Percentiles rank a stretch among this genome's conserved stretches.
phyloP scores from a whole-genome alignment of 2,329 filamentous ascomycete genomes.

The Botryosphaeria dothidea region DNA sequence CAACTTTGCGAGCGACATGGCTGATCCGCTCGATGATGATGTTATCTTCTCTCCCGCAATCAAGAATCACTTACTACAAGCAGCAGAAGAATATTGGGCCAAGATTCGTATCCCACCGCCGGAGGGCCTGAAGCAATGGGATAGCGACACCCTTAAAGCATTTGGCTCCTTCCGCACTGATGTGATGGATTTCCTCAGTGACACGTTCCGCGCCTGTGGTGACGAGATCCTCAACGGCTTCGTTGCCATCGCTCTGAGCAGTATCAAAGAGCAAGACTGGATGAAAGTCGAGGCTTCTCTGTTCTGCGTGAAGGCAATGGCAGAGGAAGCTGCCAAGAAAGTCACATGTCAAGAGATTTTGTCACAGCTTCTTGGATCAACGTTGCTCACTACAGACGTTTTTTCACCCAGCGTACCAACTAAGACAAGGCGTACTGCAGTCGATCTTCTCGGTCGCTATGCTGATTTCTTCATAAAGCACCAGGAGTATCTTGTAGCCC shows the following conservation, averaged over 20 bases:
- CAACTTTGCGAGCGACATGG: slow-evolving; percentile 69
- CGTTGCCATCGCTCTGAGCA: slow-evolving; percentile 44
- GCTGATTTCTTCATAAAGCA: slow-evolving; percentile 76
- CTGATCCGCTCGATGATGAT: slow-evolving; percentile 50
- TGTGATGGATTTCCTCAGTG: slow-evolving; percentile 74
- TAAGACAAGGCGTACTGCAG: slow-evolving; percentile 66
- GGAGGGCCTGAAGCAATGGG: slow-evolving; percentile 64
- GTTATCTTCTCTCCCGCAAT: slow-evolving; percentile 49
- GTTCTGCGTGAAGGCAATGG: slow-evolving; percentile 66
- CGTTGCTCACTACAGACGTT: slow-evolving; percentile 53
- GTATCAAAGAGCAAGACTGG: slow-evolving; percentile 47
- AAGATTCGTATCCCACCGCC: slow-evolving; percentile 69
- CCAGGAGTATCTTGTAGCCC: slow-evolving; percentile 65
- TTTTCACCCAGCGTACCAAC: slow-evolving; percentile 55
- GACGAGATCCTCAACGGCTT: slow-evolving; percentile 49
- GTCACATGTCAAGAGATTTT: slow-evolving; percentile 61
- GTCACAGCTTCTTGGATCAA: slow-evolving; percentile 64
- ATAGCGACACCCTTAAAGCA: slow-evolving; percentile 64
- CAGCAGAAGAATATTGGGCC: slow-evolving; percentile 65
- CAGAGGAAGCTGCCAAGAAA: slow-evolving; percentile 65
- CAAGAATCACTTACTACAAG: slow-evolving; percentile 62
- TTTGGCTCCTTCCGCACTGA: slow-evolving; percentile 77
- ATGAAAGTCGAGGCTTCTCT: slow-evolving; percentile 53
- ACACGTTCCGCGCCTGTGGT: slow-evolving; percentile 62
- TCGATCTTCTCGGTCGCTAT: slow-evolving; percentile 71